Evolutionary conservation across 352 stramenopile genomes (phyloP).

Genomic region (Phytophthora cryptogea): DNA sequence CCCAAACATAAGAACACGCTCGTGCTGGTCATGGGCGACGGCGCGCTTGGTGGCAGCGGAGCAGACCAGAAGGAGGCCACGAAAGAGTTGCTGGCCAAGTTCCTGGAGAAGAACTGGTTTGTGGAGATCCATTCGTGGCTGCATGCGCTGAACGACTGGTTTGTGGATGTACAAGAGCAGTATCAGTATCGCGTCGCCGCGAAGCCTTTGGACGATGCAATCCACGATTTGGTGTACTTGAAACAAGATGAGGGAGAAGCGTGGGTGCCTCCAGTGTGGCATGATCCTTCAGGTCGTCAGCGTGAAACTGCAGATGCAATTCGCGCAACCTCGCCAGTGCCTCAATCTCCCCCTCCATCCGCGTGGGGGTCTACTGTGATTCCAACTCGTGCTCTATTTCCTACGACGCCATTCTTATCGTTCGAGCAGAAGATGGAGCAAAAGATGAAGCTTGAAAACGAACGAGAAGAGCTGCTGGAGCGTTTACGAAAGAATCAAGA

Average conservation of each 20-base stretch:
- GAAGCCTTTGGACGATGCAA: constrained; percentile 37
- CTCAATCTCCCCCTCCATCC: constrained; percentile 11
- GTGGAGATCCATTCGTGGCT: constrained; percentile 52
- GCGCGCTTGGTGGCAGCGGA: constrained; percentile 36
- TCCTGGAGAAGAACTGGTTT: constrained; percentile 40
- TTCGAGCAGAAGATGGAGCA: constrained; percentile 29
- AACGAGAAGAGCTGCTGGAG: constrained; percentile 28
- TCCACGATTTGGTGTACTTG: constrained; percentile 30
- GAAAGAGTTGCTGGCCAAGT: constrained; percentile 34
- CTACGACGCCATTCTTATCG: constrained; percentile 20
- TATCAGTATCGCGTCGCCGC: constrained; percentile 28
- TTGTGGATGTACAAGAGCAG: constrained; percentile 37
- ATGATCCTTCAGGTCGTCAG: constrained; percentile 10
- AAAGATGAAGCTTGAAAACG: constrained; percentile 25
- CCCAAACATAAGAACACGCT: constrained; percentile 39
- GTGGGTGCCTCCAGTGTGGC: constrained; percentile 25
- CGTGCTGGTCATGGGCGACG: constrained; percentile 46
- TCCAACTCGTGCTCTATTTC: constrained; percentile 17
- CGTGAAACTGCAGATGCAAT: constrained; percentile 11
- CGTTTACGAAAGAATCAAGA: constrained; percentile 30
- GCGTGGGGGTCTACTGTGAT: constrained; percentile 23
- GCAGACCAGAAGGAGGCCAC: constrained; percentile 34
- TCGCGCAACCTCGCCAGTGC: neutral
- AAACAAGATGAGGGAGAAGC: constrained; percentile 31
- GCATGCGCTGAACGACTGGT: constrained; percentile 33